These are phyloP conservation scores for Physcomitrellopsis africana DNA, from an alignment of 225 moss, liverwort and hornwort genomes.

Conservation along the genomic window DNA sequence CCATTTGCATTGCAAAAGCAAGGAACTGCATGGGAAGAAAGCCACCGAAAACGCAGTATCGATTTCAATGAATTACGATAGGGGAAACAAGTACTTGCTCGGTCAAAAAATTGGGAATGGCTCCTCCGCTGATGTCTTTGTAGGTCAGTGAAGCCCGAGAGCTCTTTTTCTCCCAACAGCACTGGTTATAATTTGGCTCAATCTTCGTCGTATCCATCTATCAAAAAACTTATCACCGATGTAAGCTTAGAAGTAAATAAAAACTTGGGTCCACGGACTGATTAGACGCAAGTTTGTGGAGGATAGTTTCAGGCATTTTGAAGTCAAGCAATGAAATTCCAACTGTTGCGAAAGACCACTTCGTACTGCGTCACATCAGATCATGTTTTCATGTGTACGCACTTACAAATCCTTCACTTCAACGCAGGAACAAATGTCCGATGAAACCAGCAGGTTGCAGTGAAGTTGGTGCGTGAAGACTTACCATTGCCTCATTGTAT, in stretches of 20 bases:
- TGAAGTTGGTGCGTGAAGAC: constrained; percentile 41
- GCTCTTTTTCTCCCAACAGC: not conserved
- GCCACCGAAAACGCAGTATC: not conserved
- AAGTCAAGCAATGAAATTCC: not conserved
- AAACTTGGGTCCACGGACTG: no score
- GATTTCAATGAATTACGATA: constrained; percentile 27
- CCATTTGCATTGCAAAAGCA: not conserved
- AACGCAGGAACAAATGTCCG: constrained; percentile 76
- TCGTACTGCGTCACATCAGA: not conserved
- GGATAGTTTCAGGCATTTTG: no score
- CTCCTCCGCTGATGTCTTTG: constrained; percentile 80
- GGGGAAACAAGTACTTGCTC: constrained; percentile 75
- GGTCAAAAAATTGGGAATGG: constrained; percentile 80
- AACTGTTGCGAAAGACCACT: not conserved
- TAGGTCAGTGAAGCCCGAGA: constrained; percentile 51
- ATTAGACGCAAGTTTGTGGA: no score
- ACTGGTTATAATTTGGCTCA: not conserved
- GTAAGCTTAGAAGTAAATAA: no score
- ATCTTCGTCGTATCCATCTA: no score
- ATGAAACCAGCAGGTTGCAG: constrained; percentile 84
- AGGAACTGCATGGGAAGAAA: constrained; percentile 6
- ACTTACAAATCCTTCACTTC: not conserved
- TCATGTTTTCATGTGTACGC: not conserved
- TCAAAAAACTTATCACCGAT: no score
- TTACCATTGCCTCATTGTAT: not conserved